Conservation (phyloP, 768 basidiomycete genomes). For the Leccinum incarnatum region DNA sequence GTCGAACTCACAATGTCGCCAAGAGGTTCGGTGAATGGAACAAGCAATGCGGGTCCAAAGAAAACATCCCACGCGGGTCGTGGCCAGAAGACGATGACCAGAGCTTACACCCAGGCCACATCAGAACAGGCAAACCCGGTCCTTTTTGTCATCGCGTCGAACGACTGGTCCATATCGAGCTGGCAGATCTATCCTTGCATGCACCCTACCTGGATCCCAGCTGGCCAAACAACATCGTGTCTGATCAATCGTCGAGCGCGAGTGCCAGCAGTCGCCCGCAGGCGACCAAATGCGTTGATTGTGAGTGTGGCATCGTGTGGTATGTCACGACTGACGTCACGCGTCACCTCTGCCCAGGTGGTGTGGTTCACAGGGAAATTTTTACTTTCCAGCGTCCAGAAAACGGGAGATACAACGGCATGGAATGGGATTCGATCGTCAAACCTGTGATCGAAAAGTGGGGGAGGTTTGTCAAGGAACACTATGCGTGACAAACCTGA, state of each 20-base stretch:
- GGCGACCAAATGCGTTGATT: slow-evolving; percentile 40
- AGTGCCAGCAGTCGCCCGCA: slow-evolving; percentile 11
- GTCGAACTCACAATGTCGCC: slow-evolving; percentile 68
- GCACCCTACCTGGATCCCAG: slow-evolving; percentile 55
- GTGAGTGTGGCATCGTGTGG: slow-evolving; percentile 31
- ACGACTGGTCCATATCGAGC: slow-evolving; percentile 75
- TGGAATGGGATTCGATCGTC: slow-evolving; percentile 74
- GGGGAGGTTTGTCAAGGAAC: slow-evolving; percentile 57
- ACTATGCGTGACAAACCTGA: slow-evolving; percentile 24
- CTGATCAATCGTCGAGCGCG: slow-evolving; percentile 14
- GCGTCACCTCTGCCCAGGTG: slow-evolving; percentile 38
- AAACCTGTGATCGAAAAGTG: slow-evolving; percentile 76
- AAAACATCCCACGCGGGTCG: slow-evolving; percentile 69
- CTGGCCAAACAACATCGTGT: slow-evolving; percentile 39
- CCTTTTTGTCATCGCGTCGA: slow-evolving; percentile 74
- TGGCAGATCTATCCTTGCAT: slow-evolving; percentile 63
- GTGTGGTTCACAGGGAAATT: slow-evolving; percentile 69
- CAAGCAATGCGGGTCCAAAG: slow-evolving; percentile 77
- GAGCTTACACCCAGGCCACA: slow-evolving; percentile 63
- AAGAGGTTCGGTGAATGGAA: slow-evolving; percentile 78
- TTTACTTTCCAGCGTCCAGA: slow-evolving; percentile 65
- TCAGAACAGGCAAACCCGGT: slow-evolving; percentile 59
- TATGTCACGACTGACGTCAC: slow-evolving; percentile 6
- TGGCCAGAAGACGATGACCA: slow-evolving; percentile 56
- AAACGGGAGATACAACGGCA: slow-evolving; percentile 52